phyloP scores from a whole-genome alignment of 345 rosid species.

The Clausena lansium region DNA sequence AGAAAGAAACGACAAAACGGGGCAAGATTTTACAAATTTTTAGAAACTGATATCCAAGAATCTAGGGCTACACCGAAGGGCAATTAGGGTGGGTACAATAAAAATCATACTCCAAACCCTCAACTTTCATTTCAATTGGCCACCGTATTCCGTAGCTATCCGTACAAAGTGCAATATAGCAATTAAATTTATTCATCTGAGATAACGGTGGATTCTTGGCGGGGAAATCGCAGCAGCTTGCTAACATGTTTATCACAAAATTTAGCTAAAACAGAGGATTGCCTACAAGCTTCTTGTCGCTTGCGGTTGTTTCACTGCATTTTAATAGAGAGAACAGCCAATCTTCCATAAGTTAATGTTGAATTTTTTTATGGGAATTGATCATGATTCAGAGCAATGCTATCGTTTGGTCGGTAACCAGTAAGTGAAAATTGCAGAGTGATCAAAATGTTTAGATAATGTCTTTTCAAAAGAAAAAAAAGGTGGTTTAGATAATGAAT shows the following conservation, averaged over 20 bases:
- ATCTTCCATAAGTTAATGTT: constrained; percentile 22
- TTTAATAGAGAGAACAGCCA: not conserved
- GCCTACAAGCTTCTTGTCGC: not conserved
- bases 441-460: not conserved
- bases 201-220: not conserved
- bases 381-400: not conserved
- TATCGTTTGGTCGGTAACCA: not conserved
- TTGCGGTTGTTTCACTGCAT: not conserved
- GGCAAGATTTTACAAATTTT: constrained; percentile 13
- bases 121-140: not conserved
- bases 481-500: too few relatives aligned
- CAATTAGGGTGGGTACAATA: not conserved
- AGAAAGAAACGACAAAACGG: constrained; percentile 12
- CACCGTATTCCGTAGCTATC: too few relatives aligned
- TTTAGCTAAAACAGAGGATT: not conserved
- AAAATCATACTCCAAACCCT: not conserved
- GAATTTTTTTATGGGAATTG: not conserved
- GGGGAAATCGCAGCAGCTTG: not conserved
- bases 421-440: not conserved
- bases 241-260: not conserved
- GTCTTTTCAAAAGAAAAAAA: too few relatives aligned
- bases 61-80: constrained; percentile 16
- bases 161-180: not conserved
- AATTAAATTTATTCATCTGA: not conserved
- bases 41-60: constrained; percentile 20